Evolutionary conservation across 305 asterid species (phyloP), one percentile per base, ranked within the genome.

Genomic region (Euphrasia arctica): DNA sequence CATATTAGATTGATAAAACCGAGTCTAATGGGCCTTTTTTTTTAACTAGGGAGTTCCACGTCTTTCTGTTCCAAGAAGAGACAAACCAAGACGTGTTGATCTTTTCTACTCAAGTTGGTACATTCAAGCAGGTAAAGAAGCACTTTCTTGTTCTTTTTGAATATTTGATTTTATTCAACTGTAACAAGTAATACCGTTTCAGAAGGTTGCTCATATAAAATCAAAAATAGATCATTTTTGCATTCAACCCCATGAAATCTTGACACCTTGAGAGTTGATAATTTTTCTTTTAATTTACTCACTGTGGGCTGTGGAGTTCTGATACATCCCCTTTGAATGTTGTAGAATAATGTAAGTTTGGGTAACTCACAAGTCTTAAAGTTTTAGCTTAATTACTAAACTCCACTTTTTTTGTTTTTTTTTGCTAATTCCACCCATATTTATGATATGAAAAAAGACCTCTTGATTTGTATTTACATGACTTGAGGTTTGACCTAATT

Each of bases 81-180:
- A 83, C 56, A 89, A 82, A 67, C 95, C 95, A 18, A 83, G 85
- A 66, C 96, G 98, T 8, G 98, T 91, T 22, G 95, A 89, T 74
- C 86, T 77, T 22, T 84, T 62, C 68, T 91, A 91, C 75, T 91
- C 98, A 11, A 91, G 98, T 72, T 88, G 98, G 98, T 78, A 65
- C 60, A 89, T 91, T 68, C 87, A 70, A 79, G 79, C 95, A 71
- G 95, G 98, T 91, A 82, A 68, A n/a, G 41, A 68, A n/a, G 36
- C n/a, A 3, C n/a, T 58, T 45, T 59, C 7, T 50, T 34, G 41
- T 28, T 62, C 57, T 22, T 60, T 64, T 36, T 32, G 32, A 70
- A 50, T 62, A 55, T 50, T 66, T 54, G 41, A 48, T 39, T 39
- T 39, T 10, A 27, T 7, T 66, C 62, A 51, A 54, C 43, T 31